Base-by-base conservation (phyloP, 2,329 filamentous ascomycete genomes). In the Gaeumannomyces sp. region DNA sequence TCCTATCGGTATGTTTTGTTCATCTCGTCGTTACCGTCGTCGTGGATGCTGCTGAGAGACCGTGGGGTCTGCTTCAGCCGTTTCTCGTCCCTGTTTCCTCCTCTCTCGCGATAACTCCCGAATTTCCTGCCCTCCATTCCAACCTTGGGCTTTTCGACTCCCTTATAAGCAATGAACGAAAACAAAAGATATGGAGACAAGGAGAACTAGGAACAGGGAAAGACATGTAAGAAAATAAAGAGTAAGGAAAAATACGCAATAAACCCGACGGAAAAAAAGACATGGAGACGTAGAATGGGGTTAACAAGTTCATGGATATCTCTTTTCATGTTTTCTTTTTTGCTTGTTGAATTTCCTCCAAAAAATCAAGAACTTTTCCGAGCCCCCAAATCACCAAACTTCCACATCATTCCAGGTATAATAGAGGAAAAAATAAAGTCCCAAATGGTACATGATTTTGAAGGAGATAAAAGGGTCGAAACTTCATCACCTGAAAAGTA, bases 331-430 rank as follows among this genome's bases (percentile, higher is more conserved):
- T 63, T 45, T 25, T 35, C 28, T 29, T 61, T 29, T 53, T 53
- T 50, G 19, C 57, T 25, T 61, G 22, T 66, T 33, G 57, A 31
- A 29, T 61, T 16, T 28, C 50, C n/a, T 59, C 56, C 19, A 58
- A 64, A 61, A 64, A 28, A 28, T 53, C 22, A 38, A 64, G 5
- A 64, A 64, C 63, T 60, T 60, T 60, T 64, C 35, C 60, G 31
- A 27, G 53, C 29, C 10, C 35, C 59, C 59, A 7, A 53, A 11
- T n/a, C 45, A 22, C 45, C 22, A 50, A 4, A 53, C 8, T 45
- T 45, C 14, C 38, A 22, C 22, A 1, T 1, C 45, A 53, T 53
- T 2, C 19, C 45, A 7, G 22, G 45, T n/a, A n/a, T 22, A 53
- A n/a, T 14, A 38, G 13, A 38, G 35, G 14, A 19, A 16, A 38